Percentiles rank a stretch among this genome's conserved stretches.
phyloP scores from a whole-genome alignment of 1,284 basidiomycete genomes.

The Moesziomyces aphidis region DNA sequence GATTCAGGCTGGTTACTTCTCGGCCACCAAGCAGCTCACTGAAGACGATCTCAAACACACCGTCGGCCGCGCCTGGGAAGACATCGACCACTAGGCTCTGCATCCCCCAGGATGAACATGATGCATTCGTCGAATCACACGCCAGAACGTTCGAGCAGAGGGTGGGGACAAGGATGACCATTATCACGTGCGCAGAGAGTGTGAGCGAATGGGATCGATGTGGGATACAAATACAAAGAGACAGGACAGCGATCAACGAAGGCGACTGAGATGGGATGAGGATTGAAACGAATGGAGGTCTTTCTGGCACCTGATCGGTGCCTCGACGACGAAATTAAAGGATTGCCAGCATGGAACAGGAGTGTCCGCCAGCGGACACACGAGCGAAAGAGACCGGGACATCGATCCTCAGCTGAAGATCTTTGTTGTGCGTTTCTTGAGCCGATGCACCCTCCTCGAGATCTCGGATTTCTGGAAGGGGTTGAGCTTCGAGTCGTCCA shows the following conservation, averaged over 20 bases:
- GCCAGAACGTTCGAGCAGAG: not conserved
- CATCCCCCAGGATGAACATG: not conserved
- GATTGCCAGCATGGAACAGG: too few species aligned
- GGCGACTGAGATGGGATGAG: not conserved
- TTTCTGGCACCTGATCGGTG: not conserved
- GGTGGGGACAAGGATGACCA: not conserved
- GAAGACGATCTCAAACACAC: conserved; percentile 67
- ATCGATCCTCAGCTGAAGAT: conserved; percentile 18
- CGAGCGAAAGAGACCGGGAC: not conserved
- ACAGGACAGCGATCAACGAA: not conserved
- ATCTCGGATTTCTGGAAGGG: conserved; percentile 38
- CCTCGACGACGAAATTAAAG: too few species aligned
- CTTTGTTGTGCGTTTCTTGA: conserved; percentile 33
- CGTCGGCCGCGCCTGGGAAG: conserved; percentile 86
- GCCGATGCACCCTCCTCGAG: conserved; percentile 24
- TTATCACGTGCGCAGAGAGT: not conserved
- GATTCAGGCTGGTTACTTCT: conserved; percentile 81
- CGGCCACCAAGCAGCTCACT: conserved; percentile 41
- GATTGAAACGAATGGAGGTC: not conserved
- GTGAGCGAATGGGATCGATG: not conserved
- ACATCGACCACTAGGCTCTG: conserved; percentile 48
- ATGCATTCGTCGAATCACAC: not conserved
- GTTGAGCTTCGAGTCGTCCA: conserved; percentile 33
- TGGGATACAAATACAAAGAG: not conserved
- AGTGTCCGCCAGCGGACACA: conserved; percentile 2